Base-by-base conservation (phyloP, 208 protist genomes). In the Trypanosoma brucei region DNA sequence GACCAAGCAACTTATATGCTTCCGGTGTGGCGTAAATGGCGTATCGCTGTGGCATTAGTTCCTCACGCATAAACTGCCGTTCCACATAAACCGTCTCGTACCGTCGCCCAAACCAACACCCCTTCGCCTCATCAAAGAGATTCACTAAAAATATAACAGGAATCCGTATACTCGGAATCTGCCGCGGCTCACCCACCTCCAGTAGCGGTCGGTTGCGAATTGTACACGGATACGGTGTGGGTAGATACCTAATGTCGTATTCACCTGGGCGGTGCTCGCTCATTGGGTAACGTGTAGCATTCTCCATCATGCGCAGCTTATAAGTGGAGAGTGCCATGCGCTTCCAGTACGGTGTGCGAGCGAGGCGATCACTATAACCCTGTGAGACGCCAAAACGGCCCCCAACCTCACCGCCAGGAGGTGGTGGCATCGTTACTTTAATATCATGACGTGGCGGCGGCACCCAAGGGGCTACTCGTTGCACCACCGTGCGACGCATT, bases 21-120 rank as follows among this genome's bases (percentile, higher is more conserved):
- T 96, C 86, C 39, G 69, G 72, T 33, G 90, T 96, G 6, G 90
- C 90, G 72, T 93, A 96, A 55, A 96, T 84, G 50, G 90, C 90
- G 54, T 83, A 90, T 39, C 86, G 84, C 75, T 92, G 86, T 38
- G 90, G 90, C 45, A 92, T 55, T 2, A 96, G 76, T 77, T 93
- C 84, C 30, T 90, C 80, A 0, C 90, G 75, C 56, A 87, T 85
- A 53, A 93, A 78, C 38, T 13, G 50, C 14, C 79, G 70, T 11
- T 51, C 51, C 9, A 96, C 90, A 71, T 93, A 96, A 14, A 92
- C 86, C 5, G 90, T 96, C 49, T 96, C 86, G 39, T 83, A 83
- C 65, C 91, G 84, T 7, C 76, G 62, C 7, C 90, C 90, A 49
- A 92, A 81, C 84, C 84, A 92, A n/a, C 67, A 71, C 2, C 70